Evolutionary conservation across 73 alveolate genomes (phyloP).

Genomic region (Tetrahymena elliotti): DNA sequence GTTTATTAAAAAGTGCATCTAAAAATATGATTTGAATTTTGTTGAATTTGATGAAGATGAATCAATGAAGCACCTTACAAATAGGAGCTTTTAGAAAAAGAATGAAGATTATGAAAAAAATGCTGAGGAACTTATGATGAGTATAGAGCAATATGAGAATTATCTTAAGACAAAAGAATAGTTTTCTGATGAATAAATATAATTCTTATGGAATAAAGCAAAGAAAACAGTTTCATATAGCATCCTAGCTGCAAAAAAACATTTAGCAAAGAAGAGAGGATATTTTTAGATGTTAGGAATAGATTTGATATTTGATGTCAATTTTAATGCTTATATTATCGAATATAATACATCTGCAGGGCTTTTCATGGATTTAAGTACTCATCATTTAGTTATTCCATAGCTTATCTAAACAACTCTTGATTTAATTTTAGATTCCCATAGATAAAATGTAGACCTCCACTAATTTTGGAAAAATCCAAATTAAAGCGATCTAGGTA

Average conservation of each 20-base stretch:
- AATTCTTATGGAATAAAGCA: neutral
- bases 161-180: neutral
- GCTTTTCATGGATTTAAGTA: neutral
- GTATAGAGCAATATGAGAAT: neutral
- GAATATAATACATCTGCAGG: neutral
- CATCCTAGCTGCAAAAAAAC: neutral
- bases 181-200: neutral
- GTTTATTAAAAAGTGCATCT: slow-evolving; percentile 50
- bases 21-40: slow-evolving; percentile 25
- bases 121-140: neutral
- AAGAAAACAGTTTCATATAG: neutral
- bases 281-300: neutral
- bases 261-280: neutral
- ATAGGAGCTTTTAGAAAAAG: neutral
- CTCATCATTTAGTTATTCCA: neutral
- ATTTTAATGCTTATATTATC: neutral
- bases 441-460: neutral
- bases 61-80: neutral
- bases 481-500: neutral
- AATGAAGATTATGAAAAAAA: neutral
- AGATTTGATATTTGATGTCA: neutral
- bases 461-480: neutral
- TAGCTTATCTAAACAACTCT: neutral
- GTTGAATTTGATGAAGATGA: neutral
- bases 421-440: neutral